Evolutionary conservation across 352 stramenopile species (phyloP), one percentile per base, ranked within the genome.

Genomic region (Globisporangium camurandrum): DNA sequence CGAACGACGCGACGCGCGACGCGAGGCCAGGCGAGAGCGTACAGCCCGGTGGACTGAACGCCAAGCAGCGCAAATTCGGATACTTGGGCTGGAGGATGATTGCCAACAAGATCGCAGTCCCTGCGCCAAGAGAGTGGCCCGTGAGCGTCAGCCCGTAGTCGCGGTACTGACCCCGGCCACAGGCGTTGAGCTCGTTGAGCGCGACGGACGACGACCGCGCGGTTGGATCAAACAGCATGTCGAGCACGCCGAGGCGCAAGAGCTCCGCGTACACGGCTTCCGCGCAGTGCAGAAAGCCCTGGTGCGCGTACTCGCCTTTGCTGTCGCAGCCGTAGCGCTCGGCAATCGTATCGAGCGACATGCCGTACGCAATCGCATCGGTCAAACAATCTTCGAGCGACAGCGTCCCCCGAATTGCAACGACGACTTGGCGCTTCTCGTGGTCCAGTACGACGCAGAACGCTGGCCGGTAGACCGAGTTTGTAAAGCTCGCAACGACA

Each of bases 331-430:
- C 63, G 48, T 74, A 86, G 16, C 73, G 75, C 26, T 79, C 62
- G 1, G 79, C 73, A 22, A 88, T 56, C 2, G 83, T 75, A 41
- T 90, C 64, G 50, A 93, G 69, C 16, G 81, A 69, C 51, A 88
- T 76, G 7, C 79, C 81, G 43, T 94, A 92, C 19, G 84, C 84
- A 36, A 94, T 93, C 16, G 73, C 81, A 44, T 94, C 84, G 1
- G 84, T 94, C 23, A 94, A 59, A 41, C 84, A 94, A 51, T 94
- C 84, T 72, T 94, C 84, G 8, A 94, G 66, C 16, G 84, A 94
- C 4, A 94, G 61, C 17, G 84, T 94, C 23, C 84, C 84, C 31
- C 84, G 78, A 34, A 94, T 90, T 17, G 84, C 77, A 22, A 94
- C 59, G 31, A 94, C 72, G 12, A 94, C 81, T 52, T 88, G 66